A percentile compares a stretch with the other conserved stretches of the same genome.
Evolutionary conservation across 176 grass and related monocot species (phyloP).

Genomic region (Carex parvula): DNA sequence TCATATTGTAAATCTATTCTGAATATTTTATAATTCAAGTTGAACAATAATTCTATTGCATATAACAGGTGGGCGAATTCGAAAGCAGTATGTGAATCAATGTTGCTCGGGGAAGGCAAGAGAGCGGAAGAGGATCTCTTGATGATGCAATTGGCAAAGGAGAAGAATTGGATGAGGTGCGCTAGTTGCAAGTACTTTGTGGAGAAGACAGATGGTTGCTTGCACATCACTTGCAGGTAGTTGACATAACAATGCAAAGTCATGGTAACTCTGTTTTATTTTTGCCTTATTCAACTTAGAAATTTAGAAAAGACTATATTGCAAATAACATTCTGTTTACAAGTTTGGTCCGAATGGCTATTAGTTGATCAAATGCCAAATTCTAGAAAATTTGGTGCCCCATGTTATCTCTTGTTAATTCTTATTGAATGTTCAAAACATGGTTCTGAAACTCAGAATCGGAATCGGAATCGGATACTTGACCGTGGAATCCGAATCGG

Average conservation of each 20-base stretch:
- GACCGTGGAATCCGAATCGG: too few species aligned
- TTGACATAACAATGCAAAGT: neutral
- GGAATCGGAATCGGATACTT: too few species aligned
- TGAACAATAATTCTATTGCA: neutral
- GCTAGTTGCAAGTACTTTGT: slow-evolving; percentile 50
- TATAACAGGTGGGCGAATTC: slow-evolving; percentile 41
- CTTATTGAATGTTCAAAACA: too few species aligned
- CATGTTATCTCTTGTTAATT: too few species aligned
- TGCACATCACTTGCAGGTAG: slow-evolving; percentile 64
- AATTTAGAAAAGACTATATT: too few species aligned
- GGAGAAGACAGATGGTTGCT: slow-evolving; percentile 43
- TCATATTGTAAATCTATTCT: neutral
- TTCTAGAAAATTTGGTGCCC: too few species aligned
- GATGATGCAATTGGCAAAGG: slow-evolving; percentile 39
- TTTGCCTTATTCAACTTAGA: too few species aligned
- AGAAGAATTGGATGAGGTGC: slow-evolving; percentile 50
- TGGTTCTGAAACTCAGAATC: too few species aligned
- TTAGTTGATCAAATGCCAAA: too few species aligned
- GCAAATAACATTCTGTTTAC: too few species aligned
- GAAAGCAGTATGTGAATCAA: slow-evolving; percentile 40
- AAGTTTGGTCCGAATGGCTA: too few species aligned
- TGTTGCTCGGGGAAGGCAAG: slow-evolving; percentile 27
- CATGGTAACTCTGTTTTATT: too few species aligned
- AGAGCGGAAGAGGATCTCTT: slow-evolving; percentile 36
- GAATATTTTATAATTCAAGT: slow-evolving; percentile 31